phyloP scores from a whole-genome alignment of 192 early-diverging fungal genomes.

The Umbelopsis sp. region DNA sequence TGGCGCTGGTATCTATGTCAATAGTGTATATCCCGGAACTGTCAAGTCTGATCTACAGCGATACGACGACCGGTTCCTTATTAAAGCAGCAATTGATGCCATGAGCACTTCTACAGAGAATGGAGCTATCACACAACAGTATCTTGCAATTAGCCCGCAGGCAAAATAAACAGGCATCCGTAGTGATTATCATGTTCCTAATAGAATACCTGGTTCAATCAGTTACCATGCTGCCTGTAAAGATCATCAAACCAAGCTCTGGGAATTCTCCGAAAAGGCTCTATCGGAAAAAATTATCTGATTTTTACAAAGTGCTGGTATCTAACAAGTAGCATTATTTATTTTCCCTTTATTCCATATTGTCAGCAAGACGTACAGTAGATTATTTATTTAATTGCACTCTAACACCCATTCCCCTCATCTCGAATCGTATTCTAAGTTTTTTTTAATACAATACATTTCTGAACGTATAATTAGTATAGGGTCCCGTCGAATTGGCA shows the following conservation, averaged over 20 bases:
- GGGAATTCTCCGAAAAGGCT: constrained; percentile 35
- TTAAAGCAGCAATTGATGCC: neutral
- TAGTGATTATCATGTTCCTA: constrained; percentile 41
- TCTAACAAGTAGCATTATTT: neutral
- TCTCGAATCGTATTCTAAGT: too few species aligned
- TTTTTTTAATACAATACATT: too few species aligned
- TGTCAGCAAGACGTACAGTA: too few species aligned
- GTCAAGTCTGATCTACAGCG: constrained; percentile 29
- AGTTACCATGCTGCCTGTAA: neutral
- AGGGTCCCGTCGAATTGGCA: too few species aligned
- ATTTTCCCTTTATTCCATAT: too few species aligned
- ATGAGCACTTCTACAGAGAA: constrained; percentile 30
- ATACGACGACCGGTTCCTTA: constrained; percentile 17
- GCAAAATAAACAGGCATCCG: constrained; percentile 45
- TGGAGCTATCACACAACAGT: constrained; percentile 51
- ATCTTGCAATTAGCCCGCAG: constrained; percentile 54
- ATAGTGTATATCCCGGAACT: constrained; percentile 30
- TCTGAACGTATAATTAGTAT: too few species aligned
- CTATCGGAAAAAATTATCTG: constrained; percentile 36
- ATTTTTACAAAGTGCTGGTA: constrained; percentile 22
- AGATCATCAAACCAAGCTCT: constrained; percentile 16
- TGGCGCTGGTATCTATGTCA: constrained; percentile 24
- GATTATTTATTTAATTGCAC: too few species aligned
- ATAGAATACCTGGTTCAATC: neutral
- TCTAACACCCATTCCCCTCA: neutral